Evolutionary conservation across 305 asterid species (phyloP), one percentile per base, ranked within the genome.

Genomic region (Vinca major): DNA sequence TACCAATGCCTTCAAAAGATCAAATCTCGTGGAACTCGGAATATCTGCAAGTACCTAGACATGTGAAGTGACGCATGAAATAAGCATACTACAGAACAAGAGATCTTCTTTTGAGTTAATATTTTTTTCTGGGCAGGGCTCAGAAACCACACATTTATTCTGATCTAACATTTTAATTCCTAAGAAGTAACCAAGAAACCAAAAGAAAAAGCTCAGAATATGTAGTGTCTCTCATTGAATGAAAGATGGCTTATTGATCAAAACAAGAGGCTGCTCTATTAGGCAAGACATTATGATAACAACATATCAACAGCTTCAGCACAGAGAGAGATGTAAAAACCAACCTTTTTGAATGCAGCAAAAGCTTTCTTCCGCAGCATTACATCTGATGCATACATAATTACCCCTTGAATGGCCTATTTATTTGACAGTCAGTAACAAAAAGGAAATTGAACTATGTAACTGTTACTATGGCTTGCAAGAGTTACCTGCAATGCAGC

Each of bases 311-410:
- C 26, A 64, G 52, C 71, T 36, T 67, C 74, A 79, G 68, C 40
- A 62, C 63, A 73, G 52, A 71, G 61, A 53, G 57, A 68, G 48
- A 65, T 26, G 62, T 65, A 40, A 60, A 44, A 49, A 13, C 61
- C 70, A 65, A 90, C 98, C 88, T 85, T 88, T 80, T 80, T 86
- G 63, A 87, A 82, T 69, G 85, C 80, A 53, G 74, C 79, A 81
- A 90, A 90, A 74, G 96, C 86, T 63, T 77, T 77, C 77, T 80
- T 90, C 79, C 97, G 85, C 58, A 80, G 62, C 58, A 5, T 80
- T 69, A 83, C 78, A 75, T 85, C 86, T 71, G 98, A 73, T 73
- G 95, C 84, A 87, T 80, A 81, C 86, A 92, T 87, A 81, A 92
- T 82, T 73, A 88, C 88, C 80, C 71, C 76, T 82, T 80, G 81